These are phyloP conservation scores for Physcomitrium patens DNA, from an alignment of 225 moss, liverwort and hornwort species.

Conservation along the genomic window DNA sequence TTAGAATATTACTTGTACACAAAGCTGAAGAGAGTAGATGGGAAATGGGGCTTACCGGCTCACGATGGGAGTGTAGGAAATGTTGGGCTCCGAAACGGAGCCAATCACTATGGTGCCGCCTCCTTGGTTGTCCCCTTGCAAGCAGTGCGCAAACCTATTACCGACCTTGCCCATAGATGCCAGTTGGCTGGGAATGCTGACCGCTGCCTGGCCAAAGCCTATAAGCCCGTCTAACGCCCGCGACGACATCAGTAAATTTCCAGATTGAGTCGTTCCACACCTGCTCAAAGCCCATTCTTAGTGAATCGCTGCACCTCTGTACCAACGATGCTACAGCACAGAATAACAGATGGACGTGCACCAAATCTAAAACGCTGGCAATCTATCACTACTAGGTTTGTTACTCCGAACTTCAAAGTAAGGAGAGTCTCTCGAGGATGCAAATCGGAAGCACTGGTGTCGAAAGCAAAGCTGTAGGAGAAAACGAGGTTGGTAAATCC, in stretches of 20 bases:
- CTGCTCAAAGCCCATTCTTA: slow-evolving; percentile 20
- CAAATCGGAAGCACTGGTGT: neutral
- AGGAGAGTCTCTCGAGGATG: neutral
- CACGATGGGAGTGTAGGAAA: slow-evolving; percentile 43
- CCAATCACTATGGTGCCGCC: slow-evolving; percentile 49
- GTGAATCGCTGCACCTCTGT: neutral
- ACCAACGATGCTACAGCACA: no score
- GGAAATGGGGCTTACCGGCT: slow-evolving; percentile 21
- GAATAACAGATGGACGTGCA: neutral
- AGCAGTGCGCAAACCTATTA: slow-evolving; percentile 54
- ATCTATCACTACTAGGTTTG: no score
- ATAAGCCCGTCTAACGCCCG: slow-evolving; percentile 48
- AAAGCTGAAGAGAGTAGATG: neutral
- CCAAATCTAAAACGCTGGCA: neutral
- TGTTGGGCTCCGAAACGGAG: slow-evolving; percentile 27
- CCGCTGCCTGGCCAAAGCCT: slow-evolving; percentile 32
- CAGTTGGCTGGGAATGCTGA: slow-evolving; percentile 43
- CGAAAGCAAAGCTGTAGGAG: neutral
- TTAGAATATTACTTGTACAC: neutral
- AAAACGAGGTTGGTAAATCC: slow-evolving; percentile 1
- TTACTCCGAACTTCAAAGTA: no score
- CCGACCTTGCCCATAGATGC: slow-evolving; percentile 12
- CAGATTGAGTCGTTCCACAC: slow-evolving; percentile 38
- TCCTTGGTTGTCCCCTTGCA: slow-evolving; percentile 36
- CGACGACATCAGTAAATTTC: neutral